Base-by-base conservation (phyloP, 768 basidiomycete species). In the Suillus alpinus region DNA sequence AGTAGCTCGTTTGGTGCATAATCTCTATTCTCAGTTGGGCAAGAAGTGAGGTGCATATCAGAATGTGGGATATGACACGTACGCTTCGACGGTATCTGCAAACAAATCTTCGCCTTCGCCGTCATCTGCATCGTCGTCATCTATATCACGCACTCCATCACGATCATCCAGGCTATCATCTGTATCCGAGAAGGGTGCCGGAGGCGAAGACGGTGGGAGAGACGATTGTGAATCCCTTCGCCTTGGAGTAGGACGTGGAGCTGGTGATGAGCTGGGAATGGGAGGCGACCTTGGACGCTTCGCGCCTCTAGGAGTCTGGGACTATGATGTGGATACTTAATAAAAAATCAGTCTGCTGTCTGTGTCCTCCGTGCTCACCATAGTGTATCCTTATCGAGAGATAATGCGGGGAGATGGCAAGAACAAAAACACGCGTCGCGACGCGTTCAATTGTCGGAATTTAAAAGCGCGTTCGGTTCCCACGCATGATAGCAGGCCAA, bases 71-170 rank as follows among this genome's bases (percentile, higher is more conserved):
- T 52, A 37, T 61, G 39, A 62, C 52, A 73, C 86, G 66, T 70
- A 92, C 95, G 81, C 82, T 73, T 90, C 85, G 61, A 92, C 74
- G 55, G 78, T 80, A n/a, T 94, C 86, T 37, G 82, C 91, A 73
- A 95, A 98, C 46, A 99, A 84, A 76, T 98, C 96, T 73, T 98
- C 96, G 40, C 86, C 94, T 23, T 91, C 92, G n/a, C 83, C 94
- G 12, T 89, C 91, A 3, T 75, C 76, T 6, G 86, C 91, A 32
- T 81, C 84, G 3, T 83, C 88, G 56, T 86, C 87, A n/a, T 86
- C 86, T 14, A 85, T 76, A 67, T 89, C 86, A 58, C 72, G 77
- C 4, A 90, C 80, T 1, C 81, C 85, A 65, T 90, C 87, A 10
- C 84, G 83, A 61, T 91, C 90, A 43, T 88, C 87, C 40, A 89